Base-by-base conservation (phyloP, 805 yeast genomes). In the Sugiyamaella chiloensis region DNA sequence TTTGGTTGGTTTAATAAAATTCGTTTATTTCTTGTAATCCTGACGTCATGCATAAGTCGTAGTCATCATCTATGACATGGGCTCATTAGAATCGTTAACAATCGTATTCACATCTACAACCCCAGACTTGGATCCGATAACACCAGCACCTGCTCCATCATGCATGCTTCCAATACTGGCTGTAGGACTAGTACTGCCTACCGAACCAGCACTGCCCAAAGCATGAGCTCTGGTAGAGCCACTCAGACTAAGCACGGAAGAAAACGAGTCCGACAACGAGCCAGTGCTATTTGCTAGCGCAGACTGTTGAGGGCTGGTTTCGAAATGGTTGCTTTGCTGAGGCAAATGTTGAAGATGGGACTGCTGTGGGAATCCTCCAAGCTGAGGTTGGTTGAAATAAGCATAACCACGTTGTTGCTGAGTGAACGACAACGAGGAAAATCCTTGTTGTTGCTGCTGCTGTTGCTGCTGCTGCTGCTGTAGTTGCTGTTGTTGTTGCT, bases 391-490 rank as follows among this genome's bases (percentile, higher is more conserved):
- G 24, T 17, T 12, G 24, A 40, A 34, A 30, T 35, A 26, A 5
- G 50, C 50, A 40, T 49, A 49, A 23, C 52, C 52, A 23, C 52
- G 36, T 34, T 44, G 52, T 26, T 46, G 49, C 36, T 46, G 49
- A 12, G 42, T 32, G 7, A 39, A 29, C 14, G 42, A 16, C 40
- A 46, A 40, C n/a, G 44, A 14, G 4, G 35, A 26, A 14, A 40
- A 40, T 12, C 32, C 30, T n/a, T 80, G 75, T 40, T 51, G 62
- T 34, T 20, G 30, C n/a, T 19, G 32, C 21, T 41, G 43, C n/a
- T 62, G 58, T n/a, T 80, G 75, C 9, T 54, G 57, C 12, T 40
- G 46, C 42, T 50, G 45, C 11, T 50, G 45, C 42, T 14, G 50
- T 19, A 31, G 43, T 32, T 47, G 47, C 41, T 52, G 52, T 23